These are phyloP conservation scores for Vaccinium myrtillus DNA, from an alignment of 148 eudicot genomes.

Conservation along the genomic window DNA sequence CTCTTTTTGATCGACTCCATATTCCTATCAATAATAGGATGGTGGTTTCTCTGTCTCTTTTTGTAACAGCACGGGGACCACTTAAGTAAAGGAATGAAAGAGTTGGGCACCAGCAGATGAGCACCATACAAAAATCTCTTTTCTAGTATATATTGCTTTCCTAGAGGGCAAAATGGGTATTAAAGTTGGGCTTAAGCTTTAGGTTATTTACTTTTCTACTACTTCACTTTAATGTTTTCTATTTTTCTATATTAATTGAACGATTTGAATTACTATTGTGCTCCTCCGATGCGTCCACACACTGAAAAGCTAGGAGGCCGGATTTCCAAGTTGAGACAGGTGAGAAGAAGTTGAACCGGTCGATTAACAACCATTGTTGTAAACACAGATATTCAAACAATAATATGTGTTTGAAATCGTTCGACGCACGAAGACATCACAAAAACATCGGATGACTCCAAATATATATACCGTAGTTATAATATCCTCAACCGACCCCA, in stretches of 20 bases:
- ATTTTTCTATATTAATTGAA: not conserved
- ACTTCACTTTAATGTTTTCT: too few species aligned
- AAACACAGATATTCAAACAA: not conserved
- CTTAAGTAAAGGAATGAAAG: not conserved
- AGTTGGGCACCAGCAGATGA: not conserved
- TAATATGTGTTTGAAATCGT: not conserved
- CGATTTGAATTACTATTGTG: not conserved
- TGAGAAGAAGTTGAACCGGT: not conserved
- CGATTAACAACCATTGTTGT: not conserved
- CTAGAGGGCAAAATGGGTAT: not conserved
- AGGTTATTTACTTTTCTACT: too few species aligned
- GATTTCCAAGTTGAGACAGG: not conserved
- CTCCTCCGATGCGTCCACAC: not conserved
- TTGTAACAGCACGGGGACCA: not conserved
- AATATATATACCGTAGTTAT: not conserved
- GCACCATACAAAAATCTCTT: not conserved
- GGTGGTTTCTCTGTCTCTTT: not conserved
- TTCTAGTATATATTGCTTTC: not conserved
- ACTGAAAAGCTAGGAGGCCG: not conserved
- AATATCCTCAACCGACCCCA: not conserved
- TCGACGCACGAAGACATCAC: not conserved
- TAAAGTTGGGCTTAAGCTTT: too few species aligned
- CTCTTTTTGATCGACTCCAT: not conserved
- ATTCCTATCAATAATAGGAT: not conserved
- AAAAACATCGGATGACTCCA: not conserved